Conservation (phyloP, 306 rosid genomes). For the Cicer pinnatifidum region DNA sequence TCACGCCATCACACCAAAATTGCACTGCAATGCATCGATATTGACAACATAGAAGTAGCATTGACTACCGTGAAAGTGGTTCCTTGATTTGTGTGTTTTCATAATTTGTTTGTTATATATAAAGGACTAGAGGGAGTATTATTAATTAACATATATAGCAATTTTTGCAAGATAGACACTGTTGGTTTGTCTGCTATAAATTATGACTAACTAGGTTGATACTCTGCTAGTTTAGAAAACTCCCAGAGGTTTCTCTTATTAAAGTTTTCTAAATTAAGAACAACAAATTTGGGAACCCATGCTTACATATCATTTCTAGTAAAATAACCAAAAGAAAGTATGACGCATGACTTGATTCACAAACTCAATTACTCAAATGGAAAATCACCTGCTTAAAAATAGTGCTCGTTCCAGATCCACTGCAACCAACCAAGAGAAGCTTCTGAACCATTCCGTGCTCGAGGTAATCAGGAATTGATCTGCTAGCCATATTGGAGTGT, state of each 20-base stretch:
- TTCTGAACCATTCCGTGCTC: conserved; percentile 91
- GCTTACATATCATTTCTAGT: not conserved
- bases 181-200: not conserved
- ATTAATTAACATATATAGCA: not conserved
- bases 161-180: conserved; percentile 34
- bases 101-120: not conserved
- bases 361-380: conserved; percentile 17
- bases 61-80: not conserved
- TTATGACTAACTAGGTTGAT: conserved; percentile 35
- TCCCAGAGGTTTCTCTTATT: conserved; percentile 31
- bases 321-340: conserved; percentile 39
- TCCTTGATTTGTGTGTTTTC: not conserved
- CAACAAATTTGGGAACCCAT: not conserved
- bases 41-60: not conserved
- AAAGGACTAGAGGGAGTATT: not conserved
- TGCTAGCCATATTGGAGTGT: conserved; percentile 58
- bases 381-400: conserved; percentile 90
- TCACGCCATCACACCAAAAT: not conserved
- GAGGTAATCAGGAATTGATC: conserved; percentile 78
- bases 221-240: conserved; percentile 35
- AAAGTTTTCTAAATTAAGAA: conserved; percentile 11
- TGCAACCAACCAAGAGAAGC: conserved; percentile 89
- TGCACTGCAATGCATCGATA: not conserved
- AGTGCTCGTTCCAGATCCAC: conserved; percentile 98
- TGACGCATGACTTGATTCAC: conserved; percentile 13